phyloP scores from a whole-genome alignment of 805 yeast species.

The Wickerhamiella kazuoi region DNA sequence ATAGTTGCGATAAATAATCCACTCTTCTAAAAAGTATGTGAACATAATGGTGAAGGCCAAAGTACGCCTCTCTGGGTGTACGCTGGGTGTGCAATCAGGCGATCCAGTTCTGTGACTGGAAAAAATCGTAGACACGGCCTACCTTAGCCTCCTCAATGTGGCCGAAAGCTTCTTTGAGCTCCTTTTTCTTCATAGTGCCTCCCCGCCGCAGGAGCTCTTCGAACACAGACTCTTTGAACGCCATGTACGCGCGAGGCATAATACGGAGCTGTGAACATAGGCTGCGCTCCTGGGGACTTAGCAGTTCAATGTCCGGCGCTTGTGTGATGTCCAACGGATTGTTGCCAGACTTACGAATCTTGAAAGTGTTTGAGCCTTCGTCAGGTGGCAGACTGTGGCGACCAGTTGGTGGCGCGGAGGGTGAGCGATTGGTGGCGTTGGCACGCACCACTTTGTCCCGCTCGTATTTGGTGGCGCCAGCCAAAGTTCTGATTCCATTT shows the following conservation, averaged over 20 bases:
- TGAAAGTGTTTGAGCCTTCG: slow-evolving; percentile 12
- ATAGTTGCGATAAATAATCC: not conserved
- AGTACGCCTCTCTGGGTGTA: not conserved
- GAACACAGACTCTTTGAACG: slow-evolving; percentile 76
- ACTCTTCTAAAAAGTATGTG: not conserved
- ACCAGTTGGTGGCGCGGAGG: slow-evolving; percentile 8
- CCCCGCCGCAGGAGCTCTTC: slow-evolving; percentile 74
- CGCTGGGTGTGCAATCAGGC: too few species aligned
- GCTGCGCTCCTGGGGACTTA: slow-evolving; percentile 76
- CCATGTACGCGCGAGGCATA: slow-evolving; percentile 83
- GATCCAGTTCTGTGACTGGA: slow-evolving; percentile 85
- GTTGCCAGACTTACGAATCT: slow-evolving; percentile 17
- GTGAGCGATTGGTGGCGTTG: slow-evolving; percentile 25
- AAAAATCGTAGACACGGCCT: slow-evolving; percentile 77
- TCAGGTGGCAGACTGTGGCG: slow-evolving; percentile 7
- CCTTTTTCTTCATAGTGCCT: slow-evolving; percentile 64
- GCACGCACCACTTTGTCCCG: slow-evolving; percentile 63
- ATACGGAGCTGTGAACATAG: slow-evolving; percentile 71
- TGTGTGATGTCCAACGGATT: slow-evolving; percentile 28
- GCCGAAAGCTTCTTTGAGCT: slow-evolving; percentile 56
- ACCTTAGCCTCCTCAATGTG: slow-evolving; percentile 79
- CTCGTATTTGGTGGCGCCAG: slow-evolving; percentile 71
- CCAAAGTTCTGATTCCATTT: slow-evolving; percentile 71
- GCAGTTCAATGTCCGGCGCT: slow-evolving; percentile 64
- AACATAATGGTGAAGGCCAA: too few species aligned